A percentile compares a stretch with the other conserved stretches of the same genome.
These are phyloP conservation scores for Pichia terricola DNA, from an alignment of 1,139 yeast species.

Conservation along the genomic window DNA sequence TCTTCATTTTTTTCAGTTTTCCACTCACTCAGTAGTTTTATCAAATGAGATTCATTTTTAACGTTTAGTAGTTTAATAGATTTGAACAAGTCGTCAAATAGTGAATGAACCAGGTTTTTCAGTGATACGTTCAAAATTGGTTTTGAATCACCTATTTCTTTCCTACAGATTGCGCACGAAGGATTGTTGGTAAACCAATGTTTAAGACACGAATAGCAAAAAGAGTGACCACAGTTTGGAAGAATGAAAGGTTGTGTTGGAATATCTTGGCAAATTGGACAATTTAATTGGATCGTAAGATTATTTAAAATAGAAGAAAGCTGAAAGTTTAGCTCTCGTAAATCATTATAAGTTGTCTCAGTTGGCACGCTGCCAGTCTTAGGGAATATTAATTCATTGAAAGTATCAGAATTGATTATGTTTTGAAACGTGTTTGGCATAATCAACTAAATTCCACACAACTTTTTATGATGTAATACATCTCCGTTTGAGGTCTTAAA, in stretches of 20 bases:
- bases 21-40: slow-evolving; percentile 1
- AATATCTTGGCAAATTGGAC: slow-evolving; percentile 15
- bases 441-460: not conserved
- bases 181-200: slow-evolving; percentile 51
- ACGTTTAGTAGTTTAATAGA: not conserved
- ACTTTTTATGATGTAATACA: too few relatives aligned
- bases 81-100: slow-evolving; percentile 4
- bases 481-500: too few relatives aligned
- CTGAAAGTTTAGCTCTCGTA: not conserved
- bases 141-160: slow-evolving; percentile 5
- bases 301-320: slow-evolving; percentile 2
- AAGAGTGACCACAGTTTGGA: slow-evolving; percentile 80
- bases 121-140: slow-evolving; percentile 13
- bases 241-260: slow-evolving; percentile 25
- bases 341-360: not conserved
- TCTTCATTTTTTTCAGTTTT: slow-evolving; percentile 11
- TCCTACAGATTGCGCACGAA: slow-evolving; percentile 65
- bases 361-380: not conserved
- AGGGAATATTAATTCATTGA: not conserved
- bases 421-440: slow-evolving; percentile 6
- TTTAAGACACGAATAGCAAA: slow-evolving; percentile 65
- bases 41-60: not conserved
- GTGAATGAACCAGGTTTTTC: slow-evolving; percentile 6
- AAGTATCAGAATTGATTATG: not conserved
- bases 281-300: slow-evolving; percentile 5